Percentiles rank a stretch among this genome's conserved stretches.
phyloP scores from a whole-genome alignment of 176 grass and related monocot genomes.

The Urochloa ruziziensis region DNA sequence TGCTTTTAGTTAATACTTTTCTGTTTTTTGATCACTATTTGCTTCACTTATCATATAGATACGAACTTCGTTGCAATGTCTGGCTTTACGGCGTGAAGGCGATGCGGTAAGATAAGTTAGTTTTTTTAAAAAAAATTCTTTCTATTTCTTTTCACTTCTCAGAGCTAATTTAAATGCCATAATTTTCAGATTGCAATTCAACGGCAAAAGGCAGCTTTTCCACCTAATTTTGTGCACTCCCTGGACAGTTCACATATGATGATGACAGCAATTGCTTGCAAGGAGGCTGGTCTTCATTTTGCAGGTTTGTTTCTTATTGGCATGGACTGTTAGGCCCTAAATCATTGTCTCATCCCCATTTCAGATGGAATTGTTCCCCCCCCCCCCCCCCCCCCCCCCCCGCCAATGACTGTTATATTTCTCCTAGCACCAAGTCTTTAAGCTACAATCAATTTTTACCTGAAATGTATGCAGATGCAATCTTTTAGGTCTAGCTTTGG shows the following conservation, averaged over 20 bases:
- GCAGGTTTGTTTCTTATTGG: conserved; percentile 51
- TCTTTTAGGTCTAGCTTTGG: background rate
- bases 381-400: background rate
- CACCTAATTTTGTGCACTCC: conserved; percentile 96
- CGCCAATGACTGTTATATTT: background rate
- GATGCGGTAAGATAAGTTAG: conserved; percentile 49
- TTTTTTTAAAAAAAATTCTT: background rate
- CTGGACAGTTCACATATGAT: conserved; percentile 99
- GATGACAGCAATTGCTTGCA: conserved; percentile 97
- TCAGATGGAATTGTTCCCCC: background rate
- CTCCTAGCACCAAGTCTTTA: background rate
- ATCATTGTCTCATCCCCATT: background rate
- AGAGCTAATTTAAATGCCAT: conserved; percentile 23
- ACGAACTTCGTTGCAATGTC: conserved; percentile 74
- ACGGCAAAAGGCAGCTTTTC: conserved; percentile 83
- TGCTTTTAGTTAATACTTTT: background rate
- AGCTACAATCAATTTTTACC: background rate
- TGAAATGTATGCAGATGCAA: background rate
- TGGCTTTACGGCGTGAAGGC: conserved; percentile 65
- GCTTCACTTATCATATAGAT: conserved; percentile 41
- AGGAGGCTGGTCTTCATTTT: conserved; percentile 78
- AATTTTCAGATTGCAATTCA: conserved; percentile 67
- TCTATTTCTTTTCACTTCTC: background rate
- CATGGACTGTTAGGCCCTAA: background rate
- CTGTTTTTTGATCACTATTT: conserved; percentile 15